Base-by-base conservation (phyloP, 805 yeast species). In the Yamadazyma akitaensis region DNA sequence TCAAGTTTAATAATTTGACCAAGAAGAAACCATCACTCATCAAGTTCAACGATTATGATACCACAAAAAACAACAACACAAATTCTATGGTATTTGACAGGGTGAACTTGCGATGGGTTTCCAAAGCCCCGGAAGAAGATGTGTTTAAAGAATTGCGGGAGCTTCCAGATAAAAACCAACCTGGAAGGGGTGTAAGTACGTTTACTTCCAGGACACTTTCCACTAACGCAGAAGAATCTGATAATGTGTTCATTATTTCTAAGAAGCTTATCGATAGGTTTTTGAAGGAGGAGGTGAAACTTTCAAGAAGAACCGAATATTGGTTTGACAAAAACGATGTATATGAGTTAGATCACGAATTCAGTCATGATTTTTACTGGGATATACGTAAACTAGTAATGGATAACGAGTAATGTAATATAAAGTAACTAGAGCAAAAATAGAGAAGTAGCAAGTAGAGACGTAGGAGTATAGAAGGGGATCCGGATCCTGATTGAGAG, bases 11-110 rank as follows among this genome's bases (percentile, higher is more conserved):
- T 34, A 59, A 44, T 39, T 24, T 59, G 12, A 43, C 49, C 12
- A 49, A 58, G 14, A 61, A 61, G 21, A 68, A 65, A 44, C 77
- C 79, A 0, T 60, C 66, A 11, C 60, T 74, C 41, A 73, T 73
- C 32, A 62, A 71, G 30, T 41, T 53, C 28, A 55, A 53, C 19
- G 70, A 67, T 18, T 56, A 62, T 49, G 48, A 54, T 7, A 30
- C 21, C 14, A 36, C 41, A 46, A 49, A 52, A 32, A 36, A 30
- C 14, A 43, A 46, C 7, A 50, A 47, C 41, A 24, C 12, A 32
- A 31, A 56, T 35, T 73, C 77, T 51, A 83, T 83, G 88, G 67
- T 73, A 24, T 83, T 79, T 58, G 87, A 82, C 57, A 72, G 77
- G 9, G 77, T 74, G 25, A 74, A 75, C 33, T 59, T 81, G 59